Evolutionary conservation across 2,329 filamentous ascomycete genomes (phyloP).

Genomic region (Parastagonospora avenae): DNA sequence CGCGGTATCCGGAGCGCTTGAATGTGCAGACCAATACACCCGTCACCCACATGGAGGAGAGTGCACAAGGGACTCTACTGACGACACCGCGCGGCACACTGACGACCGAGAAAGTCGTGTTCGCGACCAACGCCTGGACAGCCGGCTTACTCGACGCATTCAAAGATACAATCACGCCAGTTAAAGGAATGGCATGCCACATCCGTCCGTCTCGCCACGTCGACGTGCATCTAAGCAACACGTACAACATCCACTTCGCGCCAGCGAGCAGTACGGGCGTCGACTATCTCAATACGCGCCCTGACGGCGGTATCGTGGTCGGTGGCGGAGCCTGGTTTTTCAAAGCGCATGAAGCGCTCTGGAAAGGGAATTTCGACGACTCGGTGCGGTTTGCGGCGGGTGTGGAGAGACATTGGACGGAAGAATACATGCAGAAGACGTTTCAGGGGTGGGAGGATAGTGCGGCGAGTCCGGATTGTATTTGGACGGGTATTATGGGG

Average conservation of each 20-base stretch:
- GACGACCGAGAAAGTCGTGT: conserved; percentile 24
- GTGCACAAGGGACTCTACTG: conserved; percentile 5
- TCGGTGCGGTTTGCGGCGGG: conserved; percentile 48
- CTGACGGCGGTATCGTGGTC: conserved; percentile 16
- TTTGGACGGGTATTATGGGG: conserved; percentile 53
- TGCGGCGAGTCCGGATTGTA: conserved; percentile 41
- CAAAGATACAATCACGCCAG: conserved; percentile 44
- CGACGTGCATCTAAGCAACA: conserved; percentile 28
- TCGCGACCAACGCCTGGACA: conserved; percentile 38
- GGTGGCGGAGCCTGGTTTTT: conserved; percentile 48
- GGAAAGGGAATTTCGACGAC: conserved; percentile 57
- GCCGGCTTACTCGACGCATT: conserved; percentile 36
- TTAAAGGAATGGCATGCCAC: conserved; percentile 37
- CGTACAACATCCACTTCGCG: conserved; percentile 32
- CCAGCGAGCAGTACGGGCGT: background rate
- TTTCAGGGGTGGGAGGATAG: conserved; percentile 58
- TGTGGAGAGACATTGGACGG: conserved; percentile 51
- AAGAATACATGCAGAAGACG: conserved; percentile 55
- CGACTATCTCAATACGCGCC: conserved; percentile 19
- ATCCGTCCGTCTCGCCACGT: conserved; percentile 10
- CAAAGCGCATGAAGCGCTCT: conserved; percentile 41
- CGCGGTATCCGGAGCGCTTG: conserved; percentile 13
- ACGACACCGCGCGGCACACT: conserved; percentile 27
- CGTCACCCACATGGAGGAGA: conserved; percentile 9
- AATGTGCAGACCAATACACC: conserved; percentile 35